Conservation (phyloP, 2,329 filamentous ascomycete species). For the Fusarium kyushuense region DNA sequence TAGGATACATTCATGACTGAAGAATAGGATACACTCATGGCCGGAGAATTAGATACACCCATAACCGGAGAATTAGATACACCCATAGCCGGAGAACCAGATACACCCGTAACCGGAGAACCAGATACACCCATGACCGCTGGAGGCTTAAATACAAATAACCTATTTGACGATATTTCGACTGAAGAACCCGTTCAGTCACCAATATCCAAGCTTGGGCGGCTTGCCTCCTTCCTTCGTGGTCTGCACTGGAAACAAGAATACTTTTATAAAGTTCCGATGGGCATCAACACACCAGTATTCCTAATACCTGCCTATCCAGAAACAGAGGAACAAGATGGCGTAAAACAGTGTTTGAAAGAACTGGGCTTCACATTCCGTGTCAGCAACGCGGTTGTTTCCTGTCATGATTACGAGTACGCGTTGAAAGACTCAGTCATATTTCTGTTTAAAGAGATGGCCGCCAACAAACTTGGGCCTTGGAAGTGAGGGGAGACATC, state of each 20-base stretch:
- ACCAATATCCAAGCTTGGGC: neutral
- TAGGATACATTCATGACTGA: too few relatives aligned
- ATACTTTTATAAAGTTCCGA: neutral
- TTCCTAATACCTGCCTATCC: neutral
- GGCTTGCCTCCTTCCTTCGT: neutral
- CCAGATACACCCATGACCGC: neutral
- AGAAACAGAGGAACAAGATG: too few relatives aligned
- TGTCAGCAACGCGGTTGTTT: neutral
- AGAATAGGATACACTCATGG: neutral
- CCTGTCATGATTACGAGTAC: neutral
- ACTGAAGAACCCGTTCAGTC: neutral
- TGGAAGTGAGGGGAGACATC: neutral
- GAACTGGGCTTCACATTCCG: neutral
- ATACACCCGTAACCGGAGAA: neutral
- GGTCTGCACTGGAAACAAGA: neutral
- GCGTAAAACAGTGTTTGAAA: neutral
- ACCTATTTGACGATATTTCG: neutral
- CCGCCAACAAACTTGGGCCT: neutral
- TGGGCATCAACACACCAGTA: neutral
- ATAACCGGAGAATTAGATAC: too few relatives aligned
- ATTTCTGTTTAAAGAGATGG: neutral
- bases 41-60: too few relatives aligned
- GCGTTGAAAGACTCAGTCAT: neutral
- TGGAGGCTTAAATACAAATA: neutral
- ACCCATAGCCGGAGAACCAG: neutral